A percentile compares a stretch with the other conserved stretches of the same genome.
Conservation (phyloP, 2,329 filamentous ascomycete genomes). For the Epichloe hybrida region DNA sequence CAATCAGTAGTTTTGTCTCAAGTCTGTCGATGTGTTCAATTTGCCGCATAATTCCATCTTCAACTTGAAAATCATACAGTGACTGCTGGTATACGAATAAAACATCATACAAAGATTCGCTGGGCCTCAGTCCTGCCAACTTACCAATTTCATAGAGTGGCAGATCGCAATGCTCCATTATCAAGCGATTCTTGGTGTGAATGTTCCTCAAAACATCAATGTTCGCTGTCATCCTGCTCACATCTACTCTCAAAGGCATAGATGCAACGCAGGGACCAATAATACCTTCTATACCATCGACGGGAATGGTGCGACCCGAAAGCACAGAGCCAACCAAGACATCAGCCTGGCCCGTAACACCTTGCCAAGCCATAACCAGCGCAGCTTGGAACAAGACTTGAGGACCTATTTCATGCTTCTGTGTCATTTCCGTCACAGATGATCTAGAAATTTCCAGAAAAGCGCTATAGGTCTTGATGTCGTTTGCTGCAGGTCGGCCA, state of each 20-base stretch:
- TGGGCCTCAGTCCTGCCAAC: slow-evolving; percentile 37
- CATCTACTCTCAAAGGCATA: slow-evolving; percentile 55
- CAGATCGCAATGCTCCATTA: slow-evolving; percentile 49
- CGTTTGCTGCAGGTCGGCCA: slow-evolving; percentile 8
- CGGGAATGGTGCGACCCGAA: slow-evolving; percentile 64
- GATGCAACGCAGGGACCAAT: slow-evolving; percentile 71
- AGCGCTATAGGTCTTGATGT: slow-evolving; percentile 4
- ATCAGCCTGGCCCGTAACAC: slow-evolving; percentile 51
- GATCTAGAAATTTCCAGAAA: slow-evolving; percentile 9
- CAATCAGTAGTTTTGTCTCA: slow-evolving; percentile 64
- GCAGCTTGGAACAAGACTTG: slow-evolving; percentile 69
- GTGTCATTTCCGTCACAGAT: slow-evolving; percentile 19
- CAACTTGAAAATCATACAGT: slow-evolving; percentile 25
- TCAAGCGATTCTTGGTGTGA: slow-evolving; percentile 50
- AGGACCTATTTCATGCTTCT: slow-evolving; percentile 36
- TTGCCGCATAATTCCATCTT: slow-evolving; percentile 31
- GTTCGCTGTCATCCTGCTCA: slow-evolving; percentile 36
- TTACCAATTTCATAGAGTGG: slow-evolving; percentile 58
- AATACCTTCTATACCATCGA: slow-evolving; percentile 56
- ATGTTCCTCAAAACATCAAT: slow-evolving; percentile 49
- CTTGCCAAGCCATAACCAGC: slow-evolving; percentile 49
- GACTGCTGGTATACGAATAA: slow-evolving; percentile 80
- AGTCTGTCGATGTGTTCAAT: slow-evolving; percentile 53
- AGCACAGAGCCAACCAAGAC: slow-evolving; percentile 66
- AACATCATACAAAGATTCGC: slow-evolving; percentile 56